phyloP scores from a whole-genome alignment of 257 asterid genomes.

The Solanum lycopersicoides region DNA sequence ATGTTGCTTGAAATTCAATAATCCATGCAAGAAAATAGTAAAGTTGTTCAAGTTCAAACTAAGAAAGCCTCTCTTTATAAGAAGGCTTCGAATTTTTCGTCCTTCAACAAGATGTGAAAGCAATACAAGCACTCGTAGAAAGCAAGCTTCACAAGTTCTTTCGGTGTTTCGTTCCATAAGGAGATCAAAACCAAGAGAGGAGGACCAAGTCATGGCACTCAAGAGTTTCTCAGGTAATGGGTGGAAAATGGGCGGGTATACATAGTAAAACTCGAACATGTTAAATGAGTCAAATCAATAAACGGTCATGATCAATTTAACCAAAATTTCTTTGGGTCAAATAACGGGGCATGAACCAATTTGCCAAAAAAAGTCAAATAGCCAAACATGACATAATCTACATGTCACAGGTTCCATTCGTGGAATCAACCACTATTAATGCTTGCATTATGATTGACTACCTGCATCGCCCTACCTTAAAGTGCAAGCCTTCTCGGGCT shows the following conservation, averaged over 20 bases:
- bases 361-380: no score
- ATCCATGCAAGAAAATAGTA: constrained; percentile 47
- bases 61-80: constrained; percentile 41
- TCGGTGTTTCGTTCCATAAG: constrained; percentile 11
- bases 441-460: neutral
- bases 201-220: constrained; percentile 28
- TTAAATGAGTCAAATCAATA: neutral
- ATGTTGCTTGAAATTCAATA: constrained; percentile 31
- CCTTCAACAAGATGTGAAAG: neutral
- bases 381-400: neutral
- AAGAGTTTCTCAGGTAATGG: constrained; percentile 26
- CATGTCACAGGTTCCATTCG: neutral
- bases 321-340: neutral
- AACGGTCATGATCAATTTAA: neutral
- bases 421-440: neutral
- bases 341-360: no score
- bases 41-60: constrained; percentile 32
- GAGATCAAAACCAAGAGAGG: constrained; percentile 13
- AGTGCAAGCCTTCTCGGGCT: neutral
- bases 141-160: constrained; percentile 3
- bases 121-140: neutral
- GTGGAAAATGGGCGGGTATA: neutral
- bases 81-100: constrained; percentile 12
- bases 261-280: neutral
- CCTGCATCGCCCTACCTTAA: neutral